phyloP scores from a whole-genome alignment of 768 basidiomycete species.

The Lentinula detonsa region DNA sequence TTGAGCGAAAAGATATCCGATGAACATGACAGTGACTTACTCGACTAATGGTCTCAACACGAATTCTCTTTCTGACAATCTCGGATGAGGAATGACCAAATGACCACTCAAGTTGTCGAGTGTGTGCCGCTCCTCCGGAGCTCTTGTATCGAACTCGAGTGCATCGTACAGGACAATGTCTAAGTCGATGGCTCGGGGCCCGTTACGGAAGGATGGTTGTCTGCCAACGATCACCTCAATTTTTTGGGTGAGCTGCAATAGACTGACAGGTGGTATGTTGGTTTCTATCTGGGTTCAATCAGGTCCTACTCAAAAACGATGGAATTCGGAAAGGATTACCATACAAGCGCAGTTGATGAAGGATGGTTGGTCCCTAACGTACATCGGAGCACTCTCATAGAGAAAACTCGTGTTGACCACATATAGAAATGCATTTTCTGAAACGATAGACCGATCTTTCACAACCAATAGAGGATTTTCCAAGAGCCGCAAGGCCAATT shows the following conservation, averaged over 20 bases:
- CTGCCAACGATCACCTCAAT: conserved; percentile 78
- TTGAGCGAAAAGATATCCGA: background rate
- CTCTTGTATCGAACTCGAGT: conserved; percentile 51
- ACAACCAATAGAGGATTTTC: conserved; percentile 39
- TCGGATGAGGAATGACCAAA: conserved; percentile 80
- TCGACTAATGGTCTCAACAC: conserved; percentile 84
- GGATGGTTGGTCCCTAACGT: conserved; percentile 81
- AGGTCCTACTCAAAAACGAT: background rate
- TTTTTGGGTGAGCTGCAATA: conserved; percentile 62
- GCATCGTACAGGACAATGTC: conserved; percentile 79
- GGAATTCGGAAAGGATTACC: conserved; percentile 38
- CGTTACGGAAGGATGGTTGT: conserved; percentile 71
- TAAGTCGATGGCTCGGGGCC: conserved; percentile 86
- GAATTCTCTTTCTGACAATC: conserved; percentile 83
- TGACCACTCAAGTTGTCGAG: conserved; percentile 57
- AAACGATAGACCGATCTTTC: background rate
- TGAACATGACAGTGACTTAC: conserved; percentile 37
- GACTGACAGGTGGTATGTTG: conserved; percentile 46
- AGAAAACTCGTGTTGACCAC: conserved; percentile 81
- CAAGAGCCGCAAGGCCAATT: conserved; percentile 66
- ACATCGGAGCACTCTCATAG: conserved; percentile 96
- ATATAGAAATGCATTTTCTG: conserved; percentile 19
- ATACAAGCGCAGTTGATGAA: conserved; percentile 92
- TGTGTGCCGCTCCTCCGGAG: conserved; percentile 25
- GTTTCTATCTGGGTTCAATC: conserved; percentile 60